A percentile compares a stretch with the other conserved stretches of the same genome.
These are phyloP conservation scores for Mortierella sp. DNA, from an alignment of 371 early-diverging fungal species.

Conservation along the genomic window DNA sequence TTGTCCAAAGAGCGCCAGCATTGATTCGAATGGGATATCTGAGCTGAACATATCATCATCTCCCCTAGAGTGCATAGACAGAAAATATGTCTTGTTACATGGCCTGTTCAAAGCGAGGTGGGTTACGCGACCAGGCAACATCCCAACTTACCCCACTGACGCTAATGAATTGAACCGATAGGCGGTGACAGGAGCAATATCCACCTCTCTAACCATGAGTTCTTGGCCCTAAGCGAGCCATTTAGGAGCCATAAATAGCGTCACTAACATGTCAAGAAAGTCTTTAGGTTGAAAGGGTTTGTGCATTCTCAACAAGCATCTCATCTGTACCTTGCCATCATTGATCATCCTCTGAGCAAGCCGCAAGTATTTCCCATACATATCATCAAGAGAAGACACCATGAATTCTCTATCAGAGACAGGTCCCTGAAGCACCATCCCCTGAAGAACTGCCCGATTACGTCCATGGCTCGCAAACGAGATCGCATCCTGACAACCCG, in stretches of 20 bases:
- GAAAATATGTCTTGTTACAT: not conserved
- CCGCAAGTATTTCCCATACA: slow-evolving; percentile 45
- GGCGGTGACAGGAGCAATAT: slow-evolving; percentile 62
- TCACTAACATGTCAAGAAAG: not conserved
- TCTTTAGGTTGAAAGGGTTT: not conserved
- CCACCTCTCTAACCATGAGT: slow-evolving; percentile 60
- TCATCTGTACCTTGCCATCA: slow-evolving; percentile 56
- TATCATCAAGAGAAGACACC: slow-evolving; percentile 35
- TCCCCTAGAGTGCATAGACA: slow-evolving; percentile 55
- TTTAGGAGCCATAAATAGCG: not conserved
- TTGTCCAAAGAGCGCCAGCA: slow-evolving; percentile 57
- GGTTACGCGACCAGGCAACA: not conserved
- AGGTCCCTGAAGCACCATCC: slow-evolving; percentile 68
- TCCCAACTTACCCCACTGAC: slow-evolving; percentile 57
- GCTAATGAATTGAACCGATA: slow-evolving; percentile 64
- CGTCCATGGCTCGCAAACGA: slow-evolving; percentile 62
- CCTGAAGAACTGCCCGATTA: slow-evolving; percentile 49
- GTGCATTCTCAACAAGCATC: not conserved
- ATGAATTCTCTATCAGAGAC: slow-evolving; percentile 68
- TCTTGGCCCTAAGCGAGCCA: slow-evolving; percentile 41
- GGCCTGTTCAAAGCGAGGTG: not conserved
- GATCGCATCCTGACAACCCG: slow-evolving; percentile 68
- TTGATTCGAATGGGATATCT: slow-evolving; percentile 61
- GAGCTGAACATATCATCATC: slow-evolving; percentile 73
- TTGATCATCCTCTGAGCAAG: slow-evolving; percentile 58